Percentiles rank a stretch among this genome's conserved stretches.
Evolutionary conservation across 192 early-diverging fungal species (phyloP).

Genomic region (Chytriomyces sp.): DNA sequence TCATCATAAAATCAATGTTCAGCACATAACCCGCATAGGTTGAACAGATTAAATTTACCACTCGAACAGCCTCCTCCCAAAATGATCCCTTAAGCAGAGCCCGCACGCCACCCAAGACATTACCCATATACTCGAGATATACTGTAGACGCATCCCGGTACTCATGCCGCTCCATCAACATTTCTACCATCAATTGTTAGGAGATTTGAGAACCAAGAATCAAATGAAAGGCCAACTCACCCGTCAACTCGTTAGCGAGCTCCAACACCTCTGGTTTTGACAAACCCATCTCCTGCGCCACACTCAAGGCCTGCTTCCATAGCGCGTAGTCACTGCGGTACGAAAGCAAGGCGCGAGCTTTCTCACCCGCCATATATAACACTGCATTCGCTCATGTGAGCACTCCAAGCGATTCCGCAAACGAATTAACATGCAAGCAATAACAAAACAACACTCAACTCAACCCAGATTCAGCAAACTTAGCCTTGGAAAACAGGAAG

Average conservation of each 20-base stretch:
- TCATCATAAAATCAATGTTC: neutral
- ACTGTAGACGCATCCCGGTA: slow-evolving; percentile 71
- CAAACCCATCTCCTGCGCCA: slow-evolving; percentile 61
- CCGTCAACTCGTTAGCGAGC: slow-evolving; percentile 60
- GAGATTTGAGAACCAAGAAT: slow-evolving; percentile 16
- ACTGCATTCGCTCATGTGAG: slow-evolving; percentile 5
- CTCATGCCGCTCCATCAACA: slow-evolving; percentile 58
- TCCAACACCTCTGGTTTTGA: slow-evolving; percentile 47
- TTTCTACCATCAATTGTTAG: neutral
- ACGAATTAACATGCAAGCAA: neutral
- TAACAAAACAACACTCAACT: no score
- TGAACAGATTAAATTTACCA: slow-evolving; percentile 38
- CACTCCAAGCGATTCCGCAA: neutral
- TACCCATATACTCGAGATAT: slow-evolving; percentile 71
- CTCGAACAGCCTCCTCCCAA: slow-evolving; percentile 79
- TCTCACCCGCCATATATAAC: slow-evolving; percentile 62
- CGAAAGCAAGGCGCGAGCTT: slow-evolving; percentile 58
- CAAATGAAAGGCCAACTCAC: slow-evolving; percentile 29
- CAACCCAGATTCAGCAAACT: slow-evolving; percentile 68
- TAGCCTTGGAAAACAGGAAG: slow-evolving; percentile 51
- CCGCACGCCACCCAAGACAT: slow-evolving; percentile 69
- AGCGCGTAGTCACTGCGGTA: slow-evolving; percentile 40
- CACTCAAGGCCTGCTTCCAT: slow-evolving; percentile 71
- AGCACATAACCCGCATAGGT: neutral
- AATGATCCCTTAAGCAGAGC: slow-evolving; percentile 68